A percentile compares a stretch with the other conserved stretches of the same genome.
Conservation (phyloP, 805 yeast genomes). For the Lachancea sp. region DNA sequence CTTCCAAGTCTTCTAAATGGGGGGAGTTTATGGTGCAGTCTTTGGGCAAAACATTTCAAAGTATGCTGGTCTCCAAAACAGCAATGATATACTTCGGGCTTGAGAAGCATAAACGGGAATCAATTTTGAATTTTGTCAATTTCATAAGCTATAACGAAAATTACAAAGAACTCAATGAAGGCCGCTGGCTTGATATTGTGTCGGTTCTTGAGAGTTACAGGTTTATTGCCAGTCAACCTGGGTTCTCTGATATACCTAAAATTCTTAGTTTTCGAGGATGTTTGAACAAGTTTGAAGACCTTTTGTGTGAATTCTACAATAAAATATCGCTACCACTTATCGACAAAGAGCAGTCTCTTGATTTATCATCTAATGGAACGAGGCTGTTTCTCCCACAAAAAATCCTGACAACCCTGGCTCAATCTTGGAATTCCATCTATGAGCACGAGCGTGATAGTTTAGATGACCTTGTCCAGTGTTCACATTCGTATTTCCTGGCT, state of each 20-base stretch:
- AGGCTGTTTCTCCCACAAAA: conserved; percentile 19
- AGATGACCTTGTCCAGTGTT: conserved; percentile 14
- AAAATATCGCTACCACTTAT: conserved; percentile 15
- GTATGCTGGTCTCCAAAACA: conserved; percentile 30
- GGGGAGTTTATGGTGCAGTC: conserved; percentile 29
- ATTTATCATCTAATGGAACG: conserved; percentile 18
- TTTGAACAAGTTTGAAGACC: conserved; percentile 8
- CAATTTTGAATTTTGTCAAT: conserved; percentile 35
- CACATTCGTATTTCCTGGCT: conserved; percentile 18
- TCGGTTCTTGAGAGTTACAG: conserved; percentile 27
- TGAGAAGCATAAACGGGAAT: conserved; percentile 19
- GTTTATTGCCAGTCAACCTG: conserved; percentile 16
- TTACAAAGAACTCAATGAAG: conserved; percentile 33
- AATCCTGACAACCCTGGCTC: conserved; percentile 13
- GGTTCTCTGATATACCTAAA: conserved; percentile 13
- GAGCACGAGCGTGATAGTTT: conserved; percentile 15
- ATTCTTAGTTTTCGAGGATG: conserved; percentile 16
- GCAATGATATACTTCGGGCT: conserved; percentile 33
- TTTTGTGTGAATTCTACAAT: conserved; percentile 17
- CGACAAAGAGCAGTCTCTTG: conserved; percentile 16
- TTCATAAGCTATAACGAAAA: conserved; percentile 38
- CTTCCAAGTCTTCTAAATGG: conserved; percentile 17
- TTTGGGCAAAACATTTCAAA: conserved; percentile 43
- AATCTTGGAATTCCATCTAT: conserved; percentile 26
- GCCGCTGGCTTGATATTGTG: conserved; percentile 35